Conservation (phyloP, 2,329 filamentous ascomycete genomes). For the Pyrenochaeta sp. region DNA sequence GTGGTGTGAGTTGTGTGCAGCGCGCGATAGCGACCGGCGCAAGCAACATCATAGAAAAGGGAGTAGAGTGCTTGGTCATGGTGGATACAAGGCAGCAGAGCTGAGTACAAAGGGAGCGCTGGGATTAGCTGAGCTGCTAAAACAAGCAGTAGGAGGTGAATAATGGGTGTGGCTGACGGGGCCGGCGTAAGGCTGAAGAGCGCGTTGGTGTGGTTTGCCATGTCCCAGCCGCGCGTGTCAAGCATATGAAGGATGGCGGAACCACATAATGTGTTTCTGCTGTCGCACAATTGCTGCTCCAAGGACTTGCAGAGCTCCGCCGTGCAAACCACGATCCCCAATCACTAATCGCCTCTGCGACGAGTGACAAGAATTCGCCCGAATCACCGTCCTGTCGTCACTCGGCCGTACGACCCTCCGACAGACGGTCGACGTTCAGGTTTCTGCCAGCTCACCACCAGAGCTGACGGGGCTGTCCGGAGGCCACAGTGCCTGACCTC, state of each 20-base stretch:
- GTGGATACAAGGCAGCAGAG: neutral
- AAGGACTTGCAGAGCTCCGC: no score
- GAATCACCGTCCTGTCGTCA: neutral
- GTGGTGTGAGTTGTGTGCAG: neutral
- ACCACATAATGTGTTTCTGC: constrained; percentile 3
- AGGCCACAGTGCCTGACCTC: no score
- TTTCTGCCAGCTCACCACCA: constrained; percentile 11
- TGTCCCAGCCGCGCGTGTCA: constrained; percentile 12
- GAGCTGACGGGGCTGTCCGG: no score
- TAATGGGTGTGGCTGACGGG: constrained; percentile 8
- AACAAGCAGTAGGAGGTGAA: constrained; percentile 6
- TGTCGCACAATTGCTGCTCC: no score
- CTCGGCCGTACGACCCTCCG: neutral
- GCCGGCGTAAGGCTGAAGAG: constrained; percentile 21
- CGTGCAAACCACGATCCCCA: no score
- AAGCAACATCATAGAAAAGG: neutral
- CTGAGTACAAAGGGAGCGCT: neutral
- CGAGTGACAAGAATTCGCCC: no score
- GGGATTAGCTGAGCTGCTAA: constrained; percentile 9
- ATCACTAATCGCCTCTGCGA: no score
- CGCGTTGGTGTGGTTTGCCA: constrained; percentile 1
- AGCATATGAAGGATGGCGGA: constrained; percentile 2
- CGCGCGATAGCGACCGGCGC: neutral
- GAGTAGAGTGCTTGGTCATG: neutral
- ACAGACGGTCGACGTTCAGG: constrained; percentile 4